Conservation (phyloP, 2,329 filamentous ascomycete species). For the Didymella lethalis region DNA sequence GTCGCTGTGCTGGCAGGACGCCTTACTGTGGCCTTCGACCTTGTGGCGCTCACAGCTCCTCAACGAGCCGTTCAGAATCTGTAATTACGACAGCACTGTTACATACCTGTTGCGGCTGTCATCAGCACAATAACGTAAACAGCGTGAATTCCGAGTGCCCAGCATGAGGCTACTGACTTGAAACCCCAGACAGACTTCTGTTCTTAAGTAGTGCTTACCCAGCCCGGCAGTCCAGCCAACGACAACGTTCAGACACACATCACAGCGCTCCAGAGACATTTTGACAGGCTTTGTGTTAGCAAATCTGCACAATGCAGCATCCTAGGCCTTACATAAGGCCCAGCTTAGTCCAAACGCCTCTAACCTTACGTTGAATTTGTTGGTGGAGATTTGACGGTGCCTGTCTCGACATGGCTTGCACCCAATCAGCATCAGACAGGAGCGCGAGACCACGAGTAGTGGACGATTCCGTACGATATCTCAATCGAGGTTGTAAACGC, state of each 20-base stretch:
- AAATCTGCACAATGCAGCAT: constrained; percentile 8
- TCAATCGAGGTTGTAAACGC: neutral
- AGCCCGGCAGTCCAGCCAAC: constrained; percentile 1
- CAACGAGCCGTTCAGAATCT: neutral
- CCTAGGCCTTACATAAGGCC: constrained; percentile 3
- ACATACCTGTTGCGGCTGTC: constrained; percentile 9
- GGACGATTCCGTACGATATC: neutral
- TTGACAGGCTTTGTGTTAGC: constrained; percentile 2
- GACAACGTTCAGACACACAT: neutral
- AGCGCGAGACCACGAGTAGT: neutral
- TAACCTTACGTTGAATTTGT: neutral
- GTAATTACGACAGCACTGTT: constrained; percentile 2
- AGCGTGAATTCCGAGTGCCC: neutral
- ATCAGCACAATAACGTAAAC: neutral
- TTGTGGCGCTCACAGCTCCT: neutral
- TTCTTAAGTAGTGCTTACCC: constrained; percentile 14
- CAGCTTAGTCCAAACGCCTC: constrained; percentile 3
- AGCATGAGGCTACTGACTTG: constrained; percentile 12
- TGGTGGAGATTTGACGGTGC: neutral
- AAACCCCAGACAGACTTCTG: constrained; percentile 1
- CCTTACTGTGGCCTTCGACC: neutral
- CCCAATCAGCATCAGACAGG: neutral
- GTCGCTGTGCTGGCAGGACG: constrained; percentile 3
- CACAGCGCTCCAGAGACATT: neutral
- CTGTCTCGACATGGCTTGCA: neutral